A percentile compares a stretch with the other conserved stretches of the same genome.
These are phyloP conservation scores for Aphanocladium album DNA, from an alignment of 2,329 filamentous ascomycete species.

Conservation along the genomic window DNA sequence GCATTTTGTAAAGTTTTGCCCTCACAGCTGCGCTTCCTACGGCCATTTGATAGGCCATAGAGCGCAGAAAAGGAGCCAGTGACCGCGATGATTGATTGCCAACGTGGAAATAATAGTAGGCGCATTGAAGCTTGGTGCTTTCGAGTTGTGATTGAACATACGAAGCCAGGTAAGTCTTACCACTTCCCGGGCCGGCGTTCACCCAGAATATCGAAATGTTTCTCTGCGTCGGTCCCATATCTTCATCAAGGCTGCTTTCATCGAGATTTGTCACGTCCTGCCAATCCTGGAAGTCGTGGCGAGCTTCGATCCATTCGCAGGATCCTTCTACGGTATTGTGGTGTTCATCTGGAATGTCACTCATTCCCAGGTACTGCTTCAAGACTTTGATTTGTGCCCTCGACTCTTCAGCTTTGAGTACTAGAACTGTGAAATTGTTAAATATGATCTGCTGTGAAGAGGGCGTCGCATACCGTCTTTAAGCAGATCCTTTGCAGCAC, in stretches of 20 bases:
- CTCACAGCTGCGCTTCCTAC: constrained; percentile 18
- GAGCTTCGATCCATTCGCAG: constrained; percentile 26
- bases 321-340: constrained; percentile 24
- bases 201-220: background rate
- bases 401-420: constrained; percentile 7
- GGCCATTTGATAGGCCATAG: constrained; percentile 32
- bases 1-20: constrained; percentile 19
- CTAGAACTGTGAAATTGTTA: constrained; percentile 3
- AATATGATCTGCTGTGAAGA: background rate
- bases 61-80: constrained; percentile 18
- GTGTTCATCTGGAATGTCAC: constrained; percentile 21
- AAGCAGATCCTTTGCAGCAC: constrained; percentile 17
- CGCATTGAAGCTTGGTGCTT: background rate
- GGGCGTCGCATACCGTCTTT: constrained; percentile 13
- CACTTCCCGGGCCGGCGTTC: background rate
- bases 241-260: background rate
- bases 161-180: background rate
- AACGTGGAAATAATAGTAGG: constrained; percentile 20
- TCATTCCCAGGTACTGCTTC: constrained; percentile 14
- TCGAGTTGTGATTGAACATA: background rate
- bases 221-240: constrained; percentile 4
- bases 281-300: constrained; percentile 24
- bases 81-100: constrained; percentile 15
- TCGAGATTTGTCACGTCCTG: constrained; percentile 10
- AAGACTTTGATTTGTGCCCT: constrained; percentile 15